Evolutionary conservation across 768 basidiomycete genomes (phyloP).

Genomic region (Rubroboletus pulcherrimus): DNA sequence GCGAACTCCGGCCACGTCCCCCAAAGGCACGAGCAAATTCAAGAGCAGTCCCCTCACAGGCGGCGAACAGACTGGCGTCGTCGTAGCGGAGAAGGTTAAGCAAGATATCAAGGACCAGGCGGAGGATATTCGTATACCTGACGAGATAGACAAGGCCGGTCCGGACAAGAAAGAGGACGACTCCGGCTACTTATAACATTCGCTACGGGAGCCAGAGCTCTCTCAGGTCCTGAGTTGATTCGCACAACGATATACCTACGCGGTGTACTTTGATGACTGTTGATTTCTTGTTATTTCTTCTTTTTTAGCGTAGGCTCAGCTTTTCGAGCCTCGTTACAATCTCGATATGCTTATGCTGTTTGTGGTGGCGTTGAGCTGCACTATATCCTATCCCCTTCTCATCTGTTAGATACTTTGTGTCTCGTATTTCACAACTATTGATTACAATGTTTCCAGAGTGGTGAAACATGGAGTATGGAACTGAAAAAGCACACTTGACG

Average conservation of each 20-base stretch:
- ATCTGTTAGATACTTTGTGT: neutral
- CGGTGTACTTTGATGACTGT: neutral
- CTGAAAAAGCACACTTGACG: neutral
- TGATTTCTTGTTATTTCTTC: neutral
- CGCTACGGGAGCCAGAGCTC: neutral
- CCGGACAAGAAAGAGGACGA: slow-evolving; percentile 34
- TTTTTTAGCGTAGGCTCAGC: neutral
- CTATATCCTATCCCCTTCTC: slow-evolving; percentile 3
- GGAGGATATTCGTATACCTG: slow-evolving; percentile 32
- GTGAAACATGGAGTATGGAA: neutral
- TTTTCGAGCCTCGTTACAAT: neutral
- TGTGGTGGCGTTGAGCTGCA: slow-evolving; percentile 15
- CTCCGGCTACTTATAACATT: slow-evolving; percentile 25
- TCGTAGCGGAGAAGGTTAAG: slow-evolving; percentile 50
- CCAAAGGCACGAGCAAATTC: slow-evolving; percentile 54
- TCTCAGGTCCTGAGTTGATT: neutral
- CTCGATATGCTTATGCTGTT: slow-evolving; percentile 7
- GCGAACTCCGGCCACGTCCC: slow-evolving; percentile 15
- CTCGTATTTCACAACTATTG: neutral
- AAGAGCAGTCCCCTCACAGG: slow-evolving; percentile 70
- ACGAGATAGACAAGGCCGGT: slow-evolving; percentile 33
- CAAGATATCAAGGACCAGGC: slow-evolving; percentile 27
- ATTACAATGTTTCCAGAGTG: neutral
- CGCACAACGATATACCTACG: neutral
- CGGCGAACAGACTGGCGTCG: slow-evolving; percentile 39